Evolutionary conservation across 345 rosid genomes (phyloP), one percentile per base, ranked within the genome.

Genomic region (Brassica cretica): DNA sequence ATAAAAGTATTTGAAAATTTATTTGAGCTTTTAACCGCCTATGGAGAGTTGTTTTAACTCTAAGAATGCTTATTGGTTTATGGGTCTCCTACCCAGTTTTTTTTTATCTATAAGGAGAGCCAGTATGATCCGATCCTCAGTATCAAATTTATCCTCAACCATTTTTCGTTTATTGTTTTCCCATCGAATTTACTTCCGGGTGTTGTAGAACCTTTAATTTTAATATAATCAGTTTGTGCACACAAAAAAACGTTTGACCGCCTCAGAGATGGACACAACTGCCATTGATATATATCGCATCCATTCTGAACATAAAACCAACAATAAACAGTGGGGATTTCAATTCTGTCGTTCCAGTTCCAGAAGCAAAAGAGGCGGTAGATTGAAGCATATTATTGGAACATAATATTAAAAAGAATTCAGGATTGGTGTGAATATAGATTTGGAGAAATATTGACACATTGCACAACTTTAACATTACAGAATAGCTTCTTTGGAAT

Each of bases 381-480:
- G 37, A 72, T 72, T 78, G 73, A 66, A 65, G 67, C 68, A 78
- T 61, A 71, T 58, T 66, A 39, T 44, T 44, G 63, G 53, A 72
- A 78, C 72, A 66, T 56, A 18, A 16, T 8, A 59, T 21, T 16
- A 15, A 15, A 76, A 70, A 62, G 9, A 63, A 24, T 29, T 65
- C 14, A 65, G 64, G 66, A 60, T 58, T 41, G 32, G 61, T 66
- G 68, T 64, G 66, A 56, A 72, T 35, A 66, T 58, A 68, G 32
- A 73, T 51, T 73, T 79, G 25, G 74, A 67, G 29, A 59, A 59
- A 73, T 67, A 60, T 37, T 66, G 59, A 61, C 66, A 49, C 74
- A 44, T 10, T 39, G 60, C 67, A 67, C 82, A 59, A 53, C 69
- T 79, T 79, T 68, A 67, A 72, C 68, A 66, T 72, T 53, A 18